Evolutionary conservation across 2,329 filamentous ascomycete genomes (phyloP).

Genomic region (Botrytis paeoniae): DNA sequence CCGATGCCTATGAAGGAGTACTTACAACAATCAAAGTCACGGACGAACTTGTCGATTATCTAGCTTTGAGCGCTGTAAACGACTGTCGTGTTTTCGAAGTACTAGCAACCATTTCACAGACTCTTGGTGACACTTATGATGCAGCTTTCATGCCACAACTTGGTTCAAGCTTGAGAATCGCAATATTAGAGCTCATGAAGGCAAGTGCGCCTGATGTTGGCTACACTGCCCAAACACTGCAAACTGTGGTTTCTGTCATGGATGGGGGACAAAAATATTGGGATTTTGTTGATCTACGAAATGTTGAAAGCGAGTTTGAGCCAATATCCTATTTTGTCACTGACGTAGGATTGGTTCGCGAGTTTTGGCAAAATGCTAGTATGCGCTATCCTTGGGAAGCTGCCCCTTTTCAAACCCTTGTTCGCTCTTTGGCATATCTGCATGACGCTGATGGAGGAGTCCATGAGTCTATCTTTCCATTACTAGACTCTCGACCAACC

Average conservation of each 20-base stretch:
- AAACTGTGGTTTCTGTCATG: constrained; percentile 36
- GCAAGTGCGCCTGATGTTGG: constrained; percentile 34
- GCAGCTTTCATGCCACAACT: constrained; percentile 41
- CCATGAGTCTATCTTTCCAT: constrained; percentile 42
- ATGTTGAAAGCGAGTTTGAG: constrained; percentile 47
- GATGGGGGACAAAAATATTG: constrained; percentile 36
- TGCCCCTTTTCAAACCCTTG: constrained; percentile 71
- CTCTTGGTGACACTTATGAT: constrained; percentile 39
- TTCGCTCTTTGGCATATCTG: constrained; percentile 60
- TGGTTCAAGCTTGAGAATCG: constrained; percentile 41
- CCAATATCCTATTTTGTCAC: constrained; percentile 47
- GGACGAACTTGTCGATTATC: constrained; percentile 43
- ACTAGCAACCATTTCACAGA: constrained; percentile 44
- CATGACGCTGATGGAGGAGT: constrained; percentile 38
- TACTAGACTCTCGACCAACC: constrained; percentile 64
- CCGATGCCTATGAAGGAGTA: constrained; percentile 42
- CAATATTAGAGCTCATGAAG: constrained; percentile 38
- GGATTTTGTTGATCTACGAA: constrained; percentile 32
- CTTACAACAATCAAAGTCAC: constrained; percentile 44
- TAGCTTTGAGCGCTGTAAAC: constrained; percentile 48
- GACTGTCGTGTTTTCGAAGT: constrained; percentile 48
- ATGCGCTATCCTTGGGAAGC: constrained; percentile 85
- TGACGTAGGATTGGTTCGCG: constrained; percentile 41
- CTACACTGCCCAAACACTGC: constrained; percentile 39
- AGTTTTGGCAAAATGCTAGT: constrained; percentile 61